These are phyloP conservation scores for Mallotus repandus DNA, from an alignment of 441 rosid genomes.

Conservation along the genomic window DNA sequence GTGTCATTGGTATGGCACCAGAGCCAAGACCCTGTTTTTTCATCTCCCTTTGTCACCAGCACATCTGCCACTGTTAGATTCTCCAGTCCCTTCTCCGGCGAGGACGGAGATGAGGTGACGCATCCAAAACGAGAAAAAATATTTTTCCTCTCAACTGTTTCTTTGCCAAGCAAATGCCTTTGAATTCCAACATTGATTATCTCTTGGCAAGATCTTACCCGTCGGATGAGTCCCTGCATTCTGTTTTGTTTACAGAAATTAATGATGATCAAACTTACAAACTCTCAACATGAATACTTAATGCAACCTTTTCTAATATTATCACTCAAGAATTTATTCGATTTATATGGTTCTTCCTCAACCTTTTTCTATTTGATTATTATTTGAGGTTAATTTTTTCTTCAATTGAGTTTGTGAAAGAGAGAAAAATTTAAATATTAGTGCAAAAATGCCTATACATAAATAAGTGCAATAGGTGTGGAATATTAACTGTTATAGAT, in stretches of 20 bases:
- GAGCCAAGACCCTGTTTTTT: conserved; percentile 57
- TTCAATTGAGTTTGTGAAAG: too few species aligned
- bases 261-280: neutral
- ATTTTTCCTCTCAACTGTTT: conserved; percentile 15
- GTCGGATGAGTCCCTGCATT: conserved; percentile 43
- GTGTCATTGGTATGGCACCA: conserved; percentile 60
- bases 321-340: neutral
- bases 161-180: conserved; percentile 21
- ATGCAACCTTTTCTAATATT: neutral
- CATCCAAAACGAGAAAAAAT: conserved; percentile 35
- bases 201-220: conserved; percentile 41
- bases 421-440: too few species aligned
- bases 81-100: conserved; percentile 64
- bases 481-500: neutral
- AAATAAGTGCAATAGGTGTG: neutral
- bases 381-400: too few species aligned
- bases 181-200: conserved; percentile 30
- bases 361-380: neutral
- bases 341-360: neutral
- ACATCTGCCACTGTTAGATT: conserved; percentile 70
- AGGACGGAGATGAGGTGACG: conserved; percentile 28
- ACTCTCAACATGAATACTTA: neutral
- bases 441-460: too few species aligned
- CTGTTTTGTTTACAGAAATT: conserved; percentile 13
- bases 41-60: conserved; percentile 55